A percentile compares a stretch with the other conserved stretches of the same genome.
Conservation (phyloP, 257 asterid species). For the Solanum piurae region DNA sequence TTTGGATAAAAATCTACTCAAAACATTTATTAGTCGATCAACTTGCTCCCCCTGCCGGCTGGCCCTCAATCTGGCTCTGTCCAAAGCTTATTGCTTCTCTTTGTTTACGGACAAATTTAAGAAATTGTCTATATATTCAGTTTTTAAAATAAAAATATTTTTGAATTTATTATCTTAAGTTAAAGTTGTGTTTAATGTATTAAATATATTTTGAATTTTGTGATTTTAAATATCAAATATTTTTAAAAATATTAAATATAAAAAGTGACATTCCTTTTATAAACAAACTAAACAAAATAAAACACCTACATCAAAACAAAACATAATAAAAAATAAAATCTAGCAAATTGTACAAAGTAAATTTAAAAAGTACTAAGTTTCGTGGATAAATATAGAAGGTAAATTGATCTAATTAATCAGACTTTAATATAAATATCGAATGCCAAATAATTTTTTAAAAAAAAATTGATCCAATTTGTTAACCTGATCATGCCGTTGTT, state of each 20-base stretch:
- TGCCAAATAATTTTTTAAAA: no score
- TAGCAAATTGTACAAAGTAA: not conserved
- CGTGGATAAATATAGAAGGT: not conserved
- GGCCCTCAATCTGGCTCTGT: not conserved
- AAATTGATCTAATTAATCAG: not conserved
- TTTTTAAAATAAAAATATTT: not conserved
- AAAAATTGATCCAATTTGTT: not conserved
- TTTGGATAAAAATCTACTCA: not conserved
- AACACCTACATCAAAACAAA: not conserved
- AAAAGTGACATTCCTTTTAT: not conserved
- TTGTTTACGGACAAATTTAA: not conserved
- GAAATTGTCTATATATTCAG: accelerated
- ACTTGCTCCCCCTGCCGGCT: not conserved
- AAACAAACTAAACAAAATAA: not conserved
- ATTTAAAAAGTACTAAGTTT: not conserved
- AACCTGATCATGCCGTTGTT: not conserved
- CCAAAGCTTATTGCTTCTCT: not conserved
- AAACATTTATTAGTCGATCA: not conserved
- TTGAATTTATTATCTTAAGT: not conserved
- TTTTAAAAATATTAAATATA: not conserved
- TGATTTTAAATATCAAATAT: not conserved
- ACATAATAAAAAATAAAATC: not conserved
- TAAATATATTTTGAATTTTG: not conserved
- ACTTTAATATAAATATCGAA: no score
- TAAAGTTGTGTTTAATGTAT: not conserved